These are phyloP conservation scores for Apiospora arundinis DNA, from an alignment of 2,329 filamentous ascomycete genomes.

Conservation along the genomic window DNA sequence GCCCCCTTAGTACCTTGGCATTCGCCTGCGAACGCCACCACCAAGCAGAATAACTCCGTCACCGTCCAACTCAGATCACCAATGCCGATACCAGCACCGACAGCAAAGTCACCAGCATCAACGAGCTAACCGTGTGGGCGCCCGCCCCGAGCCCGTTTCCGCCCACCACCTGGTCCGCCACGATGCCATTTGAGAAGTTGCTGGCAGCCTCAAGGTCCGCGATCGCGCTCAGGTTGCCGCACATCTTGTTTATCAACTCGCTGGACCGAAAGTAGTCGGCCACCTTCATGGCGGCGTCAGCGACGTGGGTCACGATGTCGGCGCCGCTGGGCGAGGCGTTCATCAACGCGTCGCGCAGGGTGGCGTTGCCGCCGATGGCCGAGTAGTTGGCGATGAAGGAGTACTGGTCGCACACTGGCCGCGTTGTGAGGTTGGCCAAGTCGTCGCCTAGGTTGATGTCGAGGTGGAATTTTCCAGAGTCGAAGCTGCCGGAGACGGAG, in stretches of 20 bases:
- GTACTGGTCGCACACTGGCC: constrained; percentile 10
- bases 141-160: background rate
- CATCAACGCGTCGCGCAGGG: background rate
- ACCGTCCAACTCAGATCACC: background rate
- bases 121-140: background rate
- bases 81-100: background rate
- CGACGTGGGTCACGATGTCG: background rate
- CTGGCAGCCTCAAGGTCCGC: background rate
- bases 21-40: background rate
- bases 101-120: background rate
- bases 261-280: background rate
- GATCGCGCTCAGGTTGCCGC: constrained; percentile 10
- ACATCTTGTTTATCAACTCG: background rate
- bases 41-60: background rate
- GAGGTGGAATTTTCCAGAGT: background rate
- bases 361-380: constrained; percentile 14
- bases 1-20: background rate
- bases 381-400: constrained; percentile 21
- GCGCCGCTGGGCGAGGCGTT: constrained; percentile 6
- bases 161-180: constrained; percentile 8
- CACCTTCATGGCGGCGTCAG: background rate
- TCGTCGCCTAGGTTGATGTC: background rate
- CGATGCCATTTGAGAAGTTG: constrained; percentile 19
- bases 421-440: background rate
- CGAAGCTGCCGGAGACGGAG: background rate